Percentiles rank a stretch among this genome's conserved stretches.
These are phyloP conservation scores for Amesomyces nigricolor DNA, from an alignment of 2,329 filamentous ascomycete genomes.

Conservation along the genomic window DNA sequence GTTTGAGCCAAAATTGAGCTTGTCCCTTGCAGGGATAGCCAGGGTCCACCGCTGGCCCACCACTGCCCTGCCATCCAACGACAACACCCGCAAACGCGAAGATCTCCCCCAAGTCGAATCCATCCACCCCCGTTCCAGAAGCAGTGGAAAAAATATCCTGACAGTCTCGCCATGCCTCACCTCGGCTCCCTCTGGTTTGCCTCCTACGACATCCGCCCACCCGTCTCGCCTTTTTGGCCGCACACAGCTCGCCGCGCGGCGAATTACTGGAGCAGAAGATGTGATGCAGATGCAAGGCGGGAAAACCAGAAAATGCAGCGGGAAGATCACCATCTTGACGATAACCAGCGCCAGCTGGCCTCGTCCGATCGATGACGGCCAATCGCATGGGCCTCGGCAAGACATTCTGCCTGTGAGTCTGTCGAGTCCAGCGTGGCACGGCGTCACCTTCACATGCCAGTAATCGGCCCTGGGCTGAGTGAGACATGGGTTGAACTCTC, in stretches of 20 bases:
- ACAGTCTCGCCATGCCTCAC: not conserved
- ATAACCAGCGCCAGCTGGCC: not conserved
- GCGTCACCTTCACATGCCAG: slow-evolving; percentile 11
- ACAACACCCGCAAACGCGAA: not conserved
- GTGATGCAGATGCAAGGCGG: not conserved
- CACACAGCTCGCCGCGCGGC: not conserved
- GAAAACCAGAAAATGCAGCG: not conserved
- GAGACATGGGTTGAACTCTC: not conserved
- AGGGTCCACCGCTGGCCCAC: not conserved
- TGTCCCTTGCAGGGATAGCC: slow-evolving; percentile 5
- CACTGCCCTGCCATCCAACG: not conserved
- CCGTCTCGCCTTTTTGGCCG: too few species aligned
- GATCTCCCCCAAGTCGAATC: not conserved
- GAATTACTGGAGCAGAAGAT: not conserved
- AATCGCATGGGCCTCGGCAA: slow-evolving; percentile 14
- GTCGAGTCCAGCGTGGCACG: not conserved
- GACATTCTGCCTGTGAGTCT: slow-evolving; percentile 2
- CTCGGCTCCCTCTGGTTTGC: not conserved
- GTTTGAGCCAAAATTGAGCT: not conserved
- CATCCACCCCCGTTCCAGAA: slow-evolving; percentile 3
- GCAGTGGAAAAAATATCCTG: not conserved
- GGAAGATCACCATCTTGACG: not conserved
- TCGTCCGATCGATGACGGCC: slow-evolving; percentile 1
- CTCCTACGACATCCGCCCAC: too few species aligned
- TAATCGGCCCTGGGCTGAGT: not conserved